Evolutionary conservation across 768 basidiomycete species (phyloP), one percentile per base, ranked within the genome.

Genomic region (Boletus vermiculosoides): DNA sequence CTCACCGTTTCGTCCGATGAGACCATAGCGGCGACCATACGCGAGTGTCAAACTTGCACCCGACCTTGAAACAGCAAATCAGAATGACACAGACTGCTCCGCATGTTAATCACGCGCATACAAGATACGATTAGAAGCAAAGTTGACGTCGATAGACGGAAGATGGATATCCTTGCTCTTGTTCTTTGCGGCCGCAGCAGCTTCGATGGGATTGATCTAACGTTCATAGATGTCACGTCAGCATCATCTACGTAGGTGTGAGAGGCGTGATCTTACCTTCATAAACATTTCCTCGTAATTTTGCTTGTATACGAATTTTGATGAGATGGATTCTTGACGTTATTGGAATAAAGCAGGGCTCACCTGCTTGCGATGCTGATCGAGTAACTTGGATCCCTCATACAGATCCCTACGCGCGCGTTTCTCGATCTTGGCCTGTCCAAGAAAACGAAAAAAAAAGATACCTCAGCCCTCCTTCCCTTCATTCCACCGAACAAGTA

Each of bases 271-370:
- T n/a, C 60, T 50, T 51, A 87, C 94, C 81, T 97, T 93, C 91
- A 99, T 92, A 76, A 94, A 99, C 85, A 99, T 88, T 69, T 99
- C 97, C 69, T 98, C 96, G 74, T 98, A 98, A 20, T 88, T 84
- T 90, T 98, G 94, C 87, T 98, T 64, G 20, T 4, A 42, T 5
- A n/a, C 18, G 45, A 20, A 6, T 7, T n/a, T n/a, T 12, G 13
- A 44, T 50, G 33, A 53, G 37, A 34, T n/a, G 22, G 28, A 16
- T 15, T 11, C 33, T 34, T 25, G 30, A 40, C 13, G 5, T 20
- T 15, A 37, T 22, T 1, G 41, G 11, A 1, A 6, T 12, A 47
- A 7, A 16, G 36, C 10, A 25, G 34, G 40, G 63, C 77, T 53
- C 60, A 87, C 90, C 79, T 94, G 93, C 76, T 94, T 94, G 72